Conservation (phyloP, 805 yeast genomes). For the Sugiyamaella valdiviana region DNA sequence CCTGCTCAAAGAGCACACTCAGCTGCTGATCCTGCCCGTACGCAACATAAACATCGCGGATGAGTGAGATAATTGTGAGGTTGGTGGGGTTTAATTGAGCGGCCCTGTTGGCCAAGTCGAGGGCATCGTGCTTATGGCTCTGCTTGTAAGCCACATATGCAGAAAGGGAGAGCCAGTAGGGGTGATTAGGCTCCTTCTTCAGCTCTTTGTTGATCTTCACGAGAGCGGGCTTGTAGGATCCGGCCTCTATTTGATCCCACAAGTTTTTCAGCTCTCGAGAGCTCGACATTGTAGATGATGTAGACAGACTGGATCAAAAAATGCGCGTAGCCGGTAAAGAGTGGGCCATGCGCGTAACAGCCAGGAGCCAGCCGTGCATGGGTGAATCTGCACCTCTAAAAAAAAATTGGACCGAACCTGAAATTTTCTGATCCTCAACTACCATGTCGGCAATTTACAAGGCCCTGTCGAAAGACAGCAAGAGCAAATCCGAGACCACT, state of each 20-base stretch:
- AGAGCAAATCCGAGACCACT: slow-evolving; percentile 29
- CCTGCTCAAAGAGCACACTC: slow-evolving; percentile 13
- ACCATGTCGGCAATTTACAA: slow-evolving; percentile 63
- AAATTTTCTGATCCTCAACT: not conserved
- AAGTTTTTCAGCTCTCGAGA: slow-evolving; percentile 24
- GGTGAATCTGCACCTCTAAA: not conserved
- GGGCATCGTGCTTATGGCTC: slow-evolving; percentile 17
- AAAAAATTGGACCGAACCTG: not conserved
- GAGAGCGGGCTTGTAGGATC: slow-evolving; percentile 50
- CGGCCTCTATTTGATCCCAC: slow-evolving; percentile 43
- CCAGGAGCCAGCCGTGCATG: not conserved
- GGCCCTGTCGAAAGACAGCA: slow-evolving; percentile 38
- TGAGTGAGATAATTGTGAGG: slow-evolving; percentile 26
- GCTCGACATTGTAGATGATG: slow-evolving; percentile 15
- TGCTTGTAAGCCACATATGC: slow-evolving; percentile 22
- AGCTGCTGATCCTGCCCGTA: slow-evolving; percentile 19
- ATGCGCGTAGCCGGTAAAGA: not conserved
- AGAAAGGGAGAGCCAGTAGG: slow-evolving; percentile 44
- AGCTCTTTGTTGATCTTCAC: slow-evolving; percentile 43
- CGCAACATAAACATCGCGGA: slow-evolving; percentile 20
- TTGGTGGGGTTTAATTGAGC: slow-evolving; percentile 29
- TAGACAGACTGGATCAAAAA: not conserved
- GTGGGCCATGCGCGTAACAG: not conserved
- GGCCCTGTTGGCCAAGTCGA: slow-evolving; percentile 23
- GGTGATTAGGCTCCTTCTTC: slow-evolving; percentile 50